Evolutionary conservation across 2,329 filamentous ascomycete genomes (phyloP).

Genomic region (Alternaria burnsii): DNA sequence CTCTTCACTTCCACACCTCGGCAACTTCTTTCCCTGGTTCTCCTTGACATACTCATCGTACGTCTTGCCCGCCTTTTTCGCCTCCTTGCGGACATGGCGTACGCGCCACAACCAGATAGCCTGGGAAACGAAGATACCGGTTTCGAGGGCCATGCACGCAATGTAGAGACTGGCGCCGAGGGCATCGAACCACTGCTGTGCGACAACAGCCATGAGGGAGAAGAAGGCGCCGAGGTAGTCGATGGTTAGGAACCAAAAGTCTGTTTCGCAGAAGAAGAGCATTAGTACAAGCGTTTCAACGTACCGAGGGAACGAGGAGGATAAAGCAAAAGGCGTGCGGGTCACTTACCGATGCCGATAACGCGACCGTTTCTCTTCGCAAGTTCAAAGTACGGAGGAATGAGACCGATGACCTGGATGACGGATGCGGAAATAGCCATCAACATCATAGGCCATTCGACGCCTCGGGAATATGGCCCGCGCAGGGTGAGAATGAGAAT

Average conservation of each 20-base stretch:
- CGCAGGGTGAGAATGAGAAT: conserved; percentile 66
- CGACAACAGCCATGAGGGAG: conserved; percentile 69
- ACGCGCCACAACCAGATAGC: conserved; percentile 67
- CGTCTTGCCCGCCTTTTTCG: conserved; percentile 60
- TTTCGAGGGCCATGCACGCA: conserved; percentile 65
- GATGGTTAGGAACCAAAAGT: conserved; percentile 66
- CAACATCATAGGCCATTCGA: conserved; percentile 63
- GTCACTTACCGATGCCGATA: conserved; percentile 64
- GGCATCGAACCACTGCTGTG: conserved; percentile 68
- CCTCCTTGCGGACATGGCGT: conserved; percentile 61
- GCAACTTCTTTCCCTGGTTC: conserved; percentile 34
- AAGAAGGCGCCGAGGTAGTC: conserved; percentile 70
- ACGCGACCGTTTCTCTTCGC: conserved; percentile 69
- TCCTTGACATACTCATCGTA: conserved; percentile 62
- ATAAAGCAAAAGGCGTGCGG: background rate
- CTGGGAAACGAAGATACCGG: conserved; percentile 68
- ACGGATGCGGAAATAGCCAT: conserved; percentile 67
- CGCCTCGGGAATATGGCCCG: conserved; percentile 64
- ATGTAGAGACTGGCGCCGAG: conserved; percentile 69
- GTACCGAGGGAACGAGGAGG: background rate
- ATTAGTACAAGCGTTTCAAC: conserved; percentile 6
- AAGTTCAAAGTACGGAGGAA: conserved; percentile 69
- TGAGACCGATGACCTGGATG: conserved; percentile 64
- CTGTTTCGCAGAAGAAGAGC: conserved; percentile 30
- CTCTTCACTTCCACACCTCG: conserved; percentile 32